Base-by-base conservation (phyloP, 352 stramenopile genomes). In the Globisporangium iwayamae region DNA sequence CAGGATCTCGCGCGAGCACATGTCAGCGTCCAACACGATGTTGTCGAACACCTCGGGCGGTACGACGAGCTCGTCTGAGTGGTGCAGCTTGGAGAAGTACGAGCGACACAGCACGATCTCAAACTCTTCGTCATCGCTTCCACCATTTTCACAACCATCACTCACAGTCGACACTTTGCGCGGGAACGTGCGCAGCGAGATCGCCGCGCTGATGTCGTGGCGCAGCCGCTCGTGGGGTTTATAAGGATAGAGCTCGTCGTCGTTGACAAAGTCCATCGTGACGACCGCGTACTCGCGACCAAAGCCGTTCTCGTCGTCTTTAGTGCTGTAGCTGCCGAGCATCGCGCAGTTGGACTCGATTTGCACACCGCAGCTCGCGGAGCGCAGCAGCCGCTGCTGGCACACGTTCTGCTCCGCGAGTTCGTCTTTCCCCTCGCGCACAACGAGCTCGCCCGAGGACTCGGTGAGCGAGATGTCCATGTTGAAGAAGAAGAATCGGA, bases 251-350 rank as follows among this genome's bases (percentile, higher is more conserved):
- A 69, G 65, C 41, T 73, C 70, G 57, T 89, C 80, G 6, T 64
- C 52, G 58, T 85, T 71, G 38, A 86, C 71, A 22, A 71, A 81
- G 56, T 86, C 76, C 22, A 74, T 68, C 36, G 77, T 66, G 45
- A 89, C 64, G 13, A 85, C 56, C 3, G 67, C 78, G 28, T 43
- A 41, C 32, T 58, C 59, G 48, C 59, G 34, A 4, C 55, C 59
- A 0, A 53, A 64, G 3, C 59, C 50, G 34, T 65, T 39, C 28
- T 56, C 50, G 25, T 28, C 7, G 9, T 66, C 36, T 22, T 58
- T 8, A 4, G 28, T 36, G 43, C 18, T 54, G 41, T 59, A 59
- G 32, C 45, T 28, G 36, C 48, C 48, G 25, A 43, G 34, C 59
- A 65, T 43, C 16, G 48, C 50, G 50, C 50, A 51, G 38, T 65